Base-by-base conservation (phyloP, 768 basidiomycete genomes). In the Serendipita vermifera region DNA sequence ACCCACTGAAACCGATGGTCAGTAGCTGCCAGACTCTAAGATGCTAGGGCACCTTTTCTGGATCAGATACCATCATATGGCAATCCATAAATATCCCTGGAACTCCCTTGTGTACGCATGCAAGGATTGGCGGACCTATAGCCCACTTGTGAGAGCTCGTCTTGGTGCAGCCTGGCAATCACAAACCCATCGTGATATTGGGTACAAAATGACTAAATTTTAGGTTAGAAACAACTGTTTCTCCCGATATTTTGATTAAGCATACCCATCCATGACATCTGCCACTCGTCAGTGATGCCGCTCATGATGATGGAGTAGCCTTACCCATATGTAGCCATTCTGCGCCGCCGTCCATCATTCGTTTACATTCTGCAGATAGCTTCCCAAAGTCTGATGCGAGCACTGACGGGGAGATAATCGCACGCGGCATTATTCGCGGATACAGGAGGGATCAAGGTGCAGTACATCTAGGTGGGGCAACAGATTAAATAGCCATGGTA, bases 81-180 rank as follows among this genome's bases (percentile, higher is more conserved):
- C 93, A 97, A 70, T 99, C 96, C 94, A 99, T 98, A 74, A 92
- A 98, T 63, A 97, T 96, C 55, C 80, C 88, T 2, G 94, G 93
- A 20, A 97, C 79, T 33, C 82, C 79, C 68, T 91, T 91, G 55
- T 78, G 74, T 20, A 99, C 83, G 62, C 83, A 87, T 29, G 85
- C 75, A 31, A 98, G 78, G 48, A 98, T 78, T 5, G 94, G 93
- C 32, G 88, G 83, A 57, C 93, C 89, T 91, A 66, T 2, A 17
- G 20, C 29, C 11, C 32, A 27, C 39, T 56, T 33, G n/a, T 60
- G 17, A 53, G 27, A 54, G 40, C 59, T 22, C 35, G n/a, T 9
- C n/a, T 36, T 36, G 9, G 22, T 29, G 14, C 27, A 51, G 24
- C 46, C 46, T 51, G 22, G 22, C 27, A 38, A 40, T 56, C 38